Evolutionary conservation across 176 grass and related monocot species (phyloP).

Genomic region (Microstegium vimineum): DNA sequence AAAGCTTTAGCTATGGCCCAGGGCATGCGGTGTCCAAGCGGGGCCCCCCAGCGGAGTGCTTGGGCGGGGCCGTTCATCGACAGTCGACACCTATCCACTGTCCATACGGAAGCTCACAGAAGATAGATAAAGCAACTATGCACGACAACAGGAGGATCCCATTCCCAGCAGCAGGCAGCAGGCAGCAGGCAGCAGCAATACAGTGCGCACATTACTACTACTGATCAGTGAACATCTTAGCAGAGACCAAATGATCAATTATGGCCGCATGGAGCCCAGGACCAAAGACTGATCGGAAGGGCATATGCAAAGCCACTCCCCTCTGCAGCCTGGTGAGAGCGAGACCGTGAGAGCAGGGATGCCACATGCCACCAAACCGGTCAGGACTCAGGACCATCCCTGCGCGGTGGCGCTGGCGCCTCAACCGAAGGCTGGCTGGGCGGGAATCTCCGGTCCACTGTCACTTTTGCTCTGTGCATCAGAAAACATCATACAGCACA

Average conservation of each 20-base stretch:
- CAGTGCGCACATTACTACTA: background rate
- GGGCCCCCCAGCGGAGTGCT: background rate
- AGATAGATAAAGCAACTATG: background rate
- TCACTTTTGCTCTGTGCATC: background rate
- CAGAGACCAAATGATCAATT: background rate
- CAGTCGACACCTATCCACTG: background rate
- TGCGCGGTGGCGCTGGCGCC: background rate
- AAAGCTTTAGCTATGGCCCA: background rate
- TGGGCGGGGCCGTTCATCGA: no score
- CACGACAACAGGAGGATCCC: background rate
- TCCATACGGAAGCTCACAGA: background rate
- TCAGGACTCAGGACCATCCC: conserved; percentile 20
- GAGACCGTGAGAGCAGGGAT: background rate
- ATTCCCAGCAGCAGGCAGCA: background rate
- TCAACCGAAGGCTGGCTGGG: background rate
- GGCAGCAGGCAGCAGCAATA: background rate
- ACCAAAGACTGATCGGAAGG: background rate
- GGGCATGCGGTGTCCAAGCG: background rate
- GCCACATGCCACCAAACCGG: background rate
- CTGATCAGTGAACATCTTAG: background rate
- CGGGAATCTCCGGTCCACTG: background rate
- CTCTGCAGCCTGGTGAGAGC: background rate
- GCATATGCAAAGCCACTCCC: background rate
- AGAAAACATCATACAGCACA: conserved; percentile 5
- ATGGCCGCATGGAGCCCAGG: background rate